These are phyloP conservation scores for Theileria orientalis DNA, from an alignment of 169 alveolate genomes.

Conservation along the genomic window DNA sequence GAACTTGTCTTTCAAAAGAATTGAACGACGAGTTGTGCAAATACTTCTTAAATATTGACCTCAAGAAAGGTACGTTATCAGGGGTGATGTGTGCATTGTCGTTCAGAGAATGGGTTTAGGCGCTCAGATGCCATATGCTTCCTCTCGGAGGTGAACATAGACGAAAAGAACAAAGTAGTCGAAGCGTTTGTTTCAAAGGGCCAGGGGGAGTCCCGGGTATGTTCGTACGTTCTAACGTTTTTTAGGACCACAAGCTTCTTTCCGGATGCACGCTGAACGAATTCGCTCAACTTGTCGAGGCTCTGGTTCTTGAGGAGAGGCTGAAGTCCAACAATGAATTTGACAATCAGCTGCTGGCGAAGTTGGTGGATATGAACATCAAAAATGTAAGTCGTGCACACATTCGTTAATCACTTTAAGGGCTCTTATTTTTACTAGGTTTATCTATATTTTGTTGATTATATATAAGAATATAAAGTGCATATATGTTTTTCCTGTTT, in stretches of 20 bases:
- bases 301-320: slow-evolving; percentile 30
- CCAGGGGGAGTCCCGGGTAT: slow-evolving; percentile 22
- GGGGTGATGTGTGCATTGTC: not conserved
- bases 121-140: slow-evolving; percentile 39
- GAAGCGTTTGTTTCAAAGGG: slow-evolving; percentile 29
- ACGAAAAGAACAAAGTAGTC: not conserved
- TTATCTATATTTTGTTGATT: too few relatives aligned
- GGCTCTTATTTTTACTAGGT: too few relatives aligned
- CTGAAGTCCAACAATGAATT: slow-evolving; percentile 6
- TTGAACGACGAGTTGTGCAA: not conserved
- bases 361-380: slow-evolving; percentile 3
- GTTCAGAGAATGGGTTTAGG: slow-evolving; percentile 41
- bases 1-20: slow-evolving; percentile 12
- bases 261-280: slow-evolving; percentile 58
- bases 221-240: not conserved
- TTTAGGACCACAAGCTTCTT: slow-evolving; percentile 28
- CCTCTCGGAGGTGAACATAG: slow-evolving; percentile 24
- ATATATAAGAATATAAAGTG: too few relatives aligned
- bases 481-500: too few relatives aligned
- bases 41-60: slow-evolving; percentile 46
- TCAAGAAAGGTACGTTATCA: slow-evolving; percentile 11
- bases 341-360: slow-evolving; percentile 4
- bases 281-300: slow-evolving; percentile 43
- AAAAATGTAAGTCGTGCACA: not conserved
- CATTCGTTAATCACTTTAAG: not conserved